Percentiles rank a stretch among this genome's conserved stretches.
phyloP scores from a whole-genome alignment of 306 rosid species.

The Begonia loranthoides region DNA sequence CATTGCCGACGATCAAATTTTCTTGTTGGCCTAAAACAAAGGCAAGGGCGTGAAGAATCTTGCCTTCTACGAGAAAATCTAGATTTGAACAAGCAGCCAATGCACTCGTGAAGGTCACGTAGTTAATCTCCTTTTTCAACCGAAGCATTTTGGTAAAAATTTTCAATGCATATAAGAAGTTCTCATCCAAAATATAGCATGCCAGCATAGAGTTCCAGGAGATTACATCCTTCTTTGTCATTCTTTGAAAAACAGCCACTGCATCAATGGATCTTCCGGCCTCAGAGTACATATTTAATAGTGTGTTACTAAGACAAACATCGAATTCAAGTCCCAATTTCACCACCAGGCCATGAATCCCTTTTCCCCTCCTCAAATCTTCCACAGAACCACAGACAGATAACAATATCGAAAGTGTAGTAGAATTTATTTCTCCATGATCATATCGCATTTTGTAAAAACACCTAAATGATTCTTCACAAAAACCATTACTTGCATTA shows the following conservation, averaged over 20 bases:
- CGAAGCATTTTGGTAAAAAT: conserved; percentile 45
- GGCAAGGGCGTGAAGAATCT: conserved; percentile 53
- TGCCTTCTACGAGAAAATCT: conserved; percentile 35
- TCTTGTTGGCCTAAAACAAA: conserved; percentile 33
- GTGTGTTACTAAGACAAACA: conserved; percentile 60
- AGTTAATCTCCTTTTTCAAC: conserved; percentile 26
- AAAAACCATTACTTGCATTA: conserved; percentile 36
- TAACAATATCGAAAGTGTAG: conserved; percentile 49
- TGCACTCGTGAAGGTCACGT: conserved; percentile 58
- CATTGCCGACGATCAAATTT: conserved; percentile 49
- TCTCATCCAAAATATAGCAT: conserved; percentile 51
- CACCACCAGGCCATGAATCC: conserved; percentile 50
- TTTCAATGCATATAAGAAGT: conserved; percentile 24
- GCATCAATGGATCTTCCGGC: conserved; percentile 50
- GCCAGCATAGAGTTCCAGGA: conserved; percentile 93
- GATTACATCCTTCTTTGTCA: conserved; percentile 67
- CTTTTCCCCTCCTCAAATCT: conserved; percentile 67
- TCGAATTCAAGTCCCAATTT: conserved; percentile 60
- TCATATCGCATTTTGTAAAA: conserved; percentile 45
- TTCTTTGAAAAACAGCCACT: conserved; percentile 45
- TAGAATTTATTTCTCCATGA: conserved; percentile 33
- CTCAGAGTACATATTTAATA: conserved; percentile 69
- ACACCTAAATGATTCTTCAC: conserved; percentile 42
- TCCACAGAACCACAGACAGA: conserved; percentile 40
- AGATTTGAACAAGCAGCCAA: conserved; percentile 59